These are phyloP conservation scores for Pseudogymnoascus sp. DNA, from an alignment of 2,329 filamentous ascomycete species.

Conservation along the genomic window DNA sequence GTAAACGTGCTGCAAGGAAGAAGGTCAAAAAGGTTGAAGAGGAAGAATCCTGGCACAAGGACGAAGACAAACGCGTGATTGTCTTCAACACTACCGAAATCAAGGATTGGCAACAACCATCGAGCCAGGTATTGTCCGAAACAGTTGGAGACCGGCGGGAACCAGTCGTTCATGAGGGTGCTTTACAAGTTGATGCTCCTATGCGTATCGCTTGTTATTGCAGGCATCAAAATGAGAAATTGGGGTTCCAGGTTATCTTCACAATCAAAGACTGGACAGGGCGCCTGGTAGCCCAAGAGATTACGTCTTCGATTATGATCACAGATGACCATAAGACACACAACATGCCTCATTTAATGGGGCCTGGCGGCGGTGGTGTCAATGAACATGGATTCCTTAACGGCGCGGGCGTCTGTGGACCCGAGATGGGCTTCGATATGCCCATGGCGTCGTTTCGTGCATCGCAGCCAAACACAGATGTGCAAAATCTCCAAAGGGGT, in stretches of 20 bases:
- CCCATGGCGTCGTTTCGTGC: constrained; percentile 42
- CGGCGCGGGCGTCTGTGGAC: constrained; percentile 30
- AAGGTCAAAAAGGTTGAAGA: constrained; percentile 91
- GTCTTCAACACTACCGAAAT: constrained; percentile 88
- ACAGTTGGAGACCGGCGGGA: constrained; percentile 39
- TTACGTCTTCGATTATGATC: constrained; percentile 88
- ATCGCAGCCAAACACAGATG: constrained; percentile 57
- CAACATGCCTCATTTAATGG: constrained; percentile 31
- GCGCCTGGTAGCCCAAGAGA: constrained; percentile 72
- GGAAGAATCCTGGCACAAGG: constrained; percentile 76
- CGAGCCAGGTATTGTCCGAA: constrained; percentile 43
- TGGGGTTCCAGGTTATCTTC: constrained; percentile 88
- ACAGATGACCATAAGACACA: constrained; percentile 97
- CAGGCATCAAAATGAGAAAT: constrained; percentile 87
- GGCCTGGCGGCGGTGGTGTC: constrained; percentile 10
- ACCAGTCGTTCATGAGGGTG: constrained; percentile 45
- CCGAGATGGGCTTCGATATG: constrained; percentile 23
- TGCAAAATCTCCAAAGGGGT: constrained; percentile 50
- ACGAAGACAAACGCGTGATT: constrained; percentile 74
- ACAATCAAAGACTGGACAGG: constrained; percentile 79
- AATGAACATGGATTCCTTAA: constrained; percentile 30
- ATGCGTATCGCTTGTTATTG: constrained; percentile 99
- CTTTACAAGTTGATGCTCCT: constrained; percentile 73
- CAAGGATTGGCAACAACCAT: constrained; percentile 69
- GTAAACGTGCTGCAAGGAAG: constrained; percentile 84